phyloP scores from a whole-genome alignment of 1,284 basidiomycete species.

The Cryptococcus sp. region DNA sequence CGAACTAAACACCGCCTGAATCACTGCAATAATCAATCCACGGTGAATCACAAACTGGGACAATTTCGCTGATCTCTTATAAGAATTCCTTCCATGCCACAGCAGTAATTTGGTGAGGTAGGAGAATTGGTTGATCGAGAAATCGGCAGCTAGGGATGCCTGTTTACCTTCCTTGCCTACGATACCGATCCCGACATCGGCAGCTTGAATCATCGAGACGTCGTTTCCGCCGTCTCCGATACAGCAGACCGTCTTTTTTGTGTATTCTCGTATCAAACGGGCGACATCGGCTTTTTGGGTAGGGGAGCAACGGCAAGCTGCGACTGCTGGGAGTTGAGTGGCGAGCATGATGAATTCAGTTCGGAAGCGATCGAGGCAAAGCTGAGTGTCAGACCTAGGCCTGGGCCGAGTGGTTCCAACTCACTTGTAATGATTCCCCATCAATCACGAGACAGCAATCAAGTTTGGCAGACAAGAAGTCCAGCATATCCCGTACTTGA shows the following conservation, averaged over 20 bases:
- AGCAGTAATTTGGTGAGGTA: constrained; percentile 90
- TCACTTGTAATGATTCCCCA: constrained; percentile 89
- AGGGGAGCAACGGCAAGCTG: constrained; percentile 96
- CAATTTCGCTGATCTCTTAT: constrained; percentile 94
- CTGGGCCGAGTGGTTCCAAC: not conserved
- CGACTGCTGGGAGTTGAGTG: constrained; percentile 91
- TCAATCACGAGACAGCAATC: constrained; percentile 99
- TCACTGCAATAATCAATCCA: constrained; percentile 94
- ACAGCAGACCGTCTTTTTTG: constrained; percentile 93
- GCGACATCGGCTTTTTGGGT: constrained; percentile 99
- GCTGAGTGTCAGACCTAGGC: constrained; percentile 49
- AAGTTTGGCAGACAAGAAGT: constrained; percentile 88
- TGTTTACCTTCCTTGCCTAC: constrained; percentile 99
- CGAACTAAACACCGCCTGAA: constrained; percentile 93
- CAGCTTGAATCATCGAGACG: constrained; percentile 94
- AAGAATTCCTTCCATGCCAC: constrained; percentile 86
- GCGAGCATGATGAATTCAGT: constrained; percentile 94
- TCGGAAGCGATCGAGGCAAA: constrained; percentile 83
- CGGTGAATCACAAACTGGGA: constrained; percentile 99
- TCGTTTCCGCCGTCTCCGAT: constrained; percentile 98
- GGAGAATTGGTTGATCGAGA: constrained; percentile 94
- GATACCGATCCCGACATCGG: constrained; percentile 95
- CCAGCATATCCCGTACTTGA: constrained; percentile 81
- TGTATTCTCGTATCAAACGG: constrained; percentile 79
- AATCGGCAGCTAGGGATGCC: constrained; percentile 95